These are phyloP conservation scores for Jimgerdemannia lactiflua DNA, from an alignment of 192 early-diverging fungal species.

Conservation along the genomic window DNA sequence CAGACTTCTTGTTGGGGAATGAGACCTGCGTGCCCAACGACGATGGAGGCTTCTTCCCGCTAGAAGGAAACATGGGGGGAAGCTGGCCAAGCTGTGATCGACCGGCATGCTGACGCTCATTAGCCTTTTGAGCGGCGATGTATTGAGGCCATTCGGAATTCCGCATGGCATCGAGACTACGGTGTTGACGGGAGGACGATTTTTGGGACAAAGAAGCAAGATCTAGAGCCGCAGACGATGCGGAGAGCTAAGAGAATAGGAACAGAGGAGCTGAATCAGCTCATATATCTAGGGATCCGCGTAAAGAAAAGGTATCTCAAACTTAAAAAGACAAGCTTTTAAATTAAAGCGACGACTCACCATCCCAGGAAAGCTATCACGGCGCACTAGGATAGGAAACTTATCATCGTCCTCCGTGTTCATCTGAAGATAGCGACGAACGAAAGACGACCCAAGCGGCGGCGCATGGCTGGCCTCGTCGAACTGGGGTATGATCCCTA, in stretches of 20 bases:
- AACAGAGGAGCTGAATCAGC: conserved; percentile 4
- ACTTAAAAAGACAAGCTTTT: neutral
- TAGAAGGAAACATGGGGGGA: conserved; percentile 22
- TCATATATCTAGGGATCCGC: neutral
- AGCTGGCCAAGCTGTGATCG: conserved; percentile 6
- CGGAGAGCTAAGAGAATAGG: conserved; percentile 30
- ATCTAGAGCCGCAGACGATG: conserved; percentile 39
- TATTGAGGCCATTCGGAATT: conserved; percentile 42
- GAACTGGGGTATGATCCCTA: conserved; percentile 28
- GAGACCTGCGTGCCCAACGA: conserved; percentile 6
- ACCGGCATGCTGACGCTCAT: neutral
- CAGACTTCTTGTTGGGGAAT: conserved; percentile 7
- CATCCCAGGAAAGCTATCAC: conserved; percentile 6
- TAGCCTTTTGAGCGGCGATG: conserved; percentile 8
- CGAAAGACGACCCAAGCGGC: conserved; percentile 25
- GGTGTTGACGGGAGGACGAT: conserved; percentile 33
- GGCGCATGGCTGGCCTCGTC: conserved; percentile 29
- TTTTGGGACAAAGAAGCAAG: conserved; percentile 35
- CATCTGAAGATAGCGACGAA: conserved; percentile 40
- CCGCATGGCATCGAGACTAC: conserved; percentile 42
- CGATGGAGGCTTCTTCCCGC: conserved; percentile 10
- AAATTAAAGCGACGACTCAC: neutral
- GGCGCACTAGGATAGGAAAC: conserved; percentile 40
- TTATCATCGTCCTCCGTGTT: conserved; percentile 34
- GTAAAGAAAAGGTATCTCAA: neutral